Percentiles rank a stretch among this genome's conserved stretches.
These are phyloP conservation scores for Leccinum solheimii DNA, from an alignment of 1,284 basidiomycete species.

Conservation along the genomic window DNA sequence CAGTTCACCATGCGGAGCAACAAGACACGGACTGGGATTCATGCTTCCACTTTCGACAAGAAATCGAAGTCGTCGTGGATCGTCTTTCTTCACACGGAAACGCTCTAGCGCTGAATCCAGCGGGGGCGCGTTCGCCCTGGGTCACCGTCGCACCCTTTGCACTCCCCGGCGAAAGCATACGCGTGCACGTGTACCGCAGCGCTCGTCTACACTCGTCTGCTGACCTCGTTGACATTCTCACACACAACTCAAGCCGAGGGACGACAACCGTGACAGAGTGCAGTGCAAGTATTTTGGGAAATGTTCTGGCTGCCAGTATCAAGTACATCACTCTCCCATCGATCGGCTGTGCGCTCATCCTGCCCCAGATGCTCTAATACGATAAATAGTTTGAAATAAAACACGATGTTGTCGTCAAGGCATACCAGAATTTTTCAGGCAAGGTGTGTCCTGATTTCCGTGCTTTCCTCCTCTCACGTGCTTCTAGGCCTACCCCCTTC, in stretches of 20 bases:
- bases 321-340: conserved; percentile 43
- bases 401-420: conserved; percentile 82
- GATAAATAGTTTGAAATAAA: conserved; percentile 86
- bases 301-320: conserved; percentile 81
- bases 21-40: conserved; percentile 54
- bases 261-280: conserved; percentile 51
- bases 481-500: conserved; percentile 53
- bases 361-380: conserved; percentile 79
- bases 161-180: conserved; percentile 79
- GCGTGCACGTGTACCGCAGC: conserved; percentile 67
- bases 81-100: conserved; percentile 66
- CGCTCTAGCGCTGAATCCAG: conserved; percentile 60
- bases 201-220: conserved; percentile 71
- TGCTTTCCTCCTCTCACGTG: conserved; percentile 1
- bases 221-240: conserved; percentile 71
- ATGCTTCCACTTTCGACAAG: conserved; percentile 61
- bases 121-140: conserved; percentile 58
- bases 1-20: conserved; percentile 51
- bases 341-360: conserved; percentile 9
- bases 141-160: conserved; percentile 80
- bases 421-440: conserved; percentile 82
- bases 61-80: conserved; percentile 67
- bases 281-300: conserved; percentile 85
- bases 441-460: conserved; percentile 17
- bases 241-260: conserved; percentile 67